Conservation (phyloP, 225 moss, liverwort and hornwort genomes). For the Rhytidiadelphus loreus region DNA sequence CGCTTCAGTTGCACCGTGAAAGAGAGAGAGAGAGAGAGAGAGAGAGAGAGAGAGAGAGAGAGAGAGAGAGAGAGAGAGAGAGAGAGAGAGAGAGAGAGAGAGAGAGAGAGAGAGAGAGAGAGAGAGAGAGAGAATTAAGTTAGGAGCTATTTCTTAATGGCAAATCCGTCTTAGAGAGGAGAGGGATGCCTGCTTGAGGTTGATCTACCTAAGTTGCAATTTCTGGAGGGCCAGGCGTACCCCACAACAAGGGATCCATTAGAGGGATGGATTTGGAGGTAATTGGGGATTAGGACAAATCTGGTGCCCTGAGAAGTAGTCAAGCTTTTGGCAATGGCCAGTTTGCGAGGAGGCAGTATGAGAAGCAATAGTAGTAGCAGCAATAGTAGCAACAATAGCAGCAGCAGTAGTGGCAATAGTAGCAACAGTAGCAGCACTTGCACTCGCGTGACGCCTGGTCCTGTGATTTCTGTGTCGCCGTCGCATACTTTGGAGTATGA, state of each 20-base stretch:
- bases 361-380: not conserved
- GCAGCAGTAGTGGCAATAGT: not conserved
- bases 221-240: not conserved
- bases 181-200: not conserved
- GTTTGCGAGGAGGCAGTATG: not conserved
- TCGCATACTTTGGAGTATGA: conserved; percentile 37
- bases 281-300: not conserved
- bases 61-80: not conserved
- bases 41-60: not conserved
- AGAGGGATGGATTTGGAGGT: not conserved
- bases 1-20: not conserved
- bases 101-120: not conserved
- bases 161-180: not conserved
- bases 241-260: not conserved
- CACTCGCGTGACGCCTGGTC: not conserved
- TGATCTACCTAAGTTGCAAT: not conserved
- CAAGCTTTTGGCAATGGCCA: conserved; percentile 4
- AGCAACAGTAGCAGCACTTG: not conserved
- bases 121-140: not conserved
- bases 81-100: not conserved
- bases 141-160: not conserved
- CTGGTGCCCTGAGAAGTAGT: not conserved
- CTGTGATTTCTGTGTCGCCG: conserved; percentile 36
- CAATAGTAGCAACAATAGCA: not conserved
- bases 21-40: not conserved